Evolutionary conservation across 1,139 yeast genomes (phyloP), one percentile per base, ranked within the genome.

Genomic region (Dujonia santamariae): DNA sequence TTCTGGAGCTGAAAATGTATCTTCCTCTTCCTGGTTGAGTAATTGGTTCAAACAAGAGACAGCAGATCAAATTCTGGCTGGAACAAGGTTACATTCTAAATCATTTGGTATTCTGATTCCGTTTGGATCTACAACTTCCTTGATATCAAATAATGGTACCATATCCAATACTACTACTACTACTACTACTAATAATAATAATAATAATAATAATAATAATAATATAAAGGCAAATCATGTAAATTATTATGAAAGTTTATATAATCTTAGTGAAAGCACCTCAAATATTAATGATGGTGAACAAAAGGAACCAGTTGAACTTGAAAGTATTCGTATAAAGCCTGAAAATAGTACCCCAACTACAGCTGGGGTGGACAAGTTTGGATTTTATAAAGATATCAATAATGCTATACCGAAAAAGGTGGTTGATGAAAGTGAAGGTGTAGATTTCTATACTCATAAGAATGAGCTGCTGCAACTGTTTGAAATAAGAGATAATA

Each of bases 311-410:
- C 77, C 78, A 0, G 64, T 75, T 27, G 80, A 75, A 43, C 56
- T 75, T 45, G 72, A 67, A 21, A 63, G 57, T 31, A 60, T 70
- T 17, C 59, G 54, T 12, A 59, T 66, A 1, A 54, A 14, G n/a
- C 29, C 50, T 8, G 33, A 29, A 15, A 28, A 32, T 18, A 26
- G 42, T 47, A 32, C 50, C 44, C 19, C 65, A 57, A 36, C 66
- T 66, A 2, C 67, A 8, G 50, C 55, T 7, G 53, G 56, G 23
- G 64, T 76, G 6, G 81, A 75, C 44, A 57, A 72, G 38, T 75
- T 67, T 48, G 81, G 81, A 1, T 75, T 75, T 47, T 59, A 74
- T 21, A 53, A 51, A 15, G 61, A 59, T 35, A 32, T 45, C 17
- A 27, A 30, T 22, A 27, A 32, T n/a, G 35, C 30, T 17, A 17